Evolutionary conservation across 805 yeast species (phyloP), one percentile per base, ranked within the genome.

Genomic region (Candida taoyuanica): DNA sequence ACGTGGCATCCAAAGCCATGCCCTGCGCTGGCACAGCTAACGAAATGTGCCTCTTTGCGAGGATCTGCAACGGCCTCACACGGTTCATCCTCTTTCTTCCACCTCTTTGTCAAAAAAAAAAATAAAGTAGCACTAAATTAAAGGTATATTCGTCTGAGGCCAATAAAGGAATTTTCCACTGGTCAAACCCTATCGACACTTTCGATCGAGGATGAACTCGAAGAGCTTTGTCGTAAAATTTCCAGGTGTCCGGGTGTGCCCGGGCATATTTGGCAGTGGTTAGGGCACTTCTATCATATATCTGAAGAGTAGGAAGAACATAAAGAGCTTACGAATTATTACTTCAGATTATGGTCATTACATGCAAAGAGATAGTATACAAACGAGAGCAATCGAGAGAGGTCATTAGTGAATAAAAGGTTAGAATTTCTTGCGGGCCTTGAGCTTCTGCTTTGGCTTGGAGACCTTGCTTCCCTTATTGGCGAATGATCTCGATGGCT

Each of bases 341-440:
- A n/a, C n/a, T n/a, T n/a, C n/a, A n/a, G n/a, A n/a, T n/a, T n/a
- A n/a, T n/a, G n/a, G n/a, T n/a, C n/a, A n/a, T n/a, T n/a, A n/a
- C n/a, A n/a, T n/a, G n/a, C n/a, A n/a, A n/a, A n/a, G n/a, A n/a
- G n/a, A n/a, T n/a, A n/a, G n/a, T n/a, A n/a, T n/a, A n/a, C n/a
- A n/a, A 11, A 21, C 11, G 24, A 21, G 11, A 21, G 24, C 9
- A 21, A 11, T 21, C 7, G 24, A 21, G 7, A n/a, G 24, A 21
- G 24, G 24, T 21, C 24, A 21, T 25, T 25, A 9, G 15, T 25
- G 12, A 8, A 21, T 21, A 21, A 21, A 20, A n/a, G 6, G 19
- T 41, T 63, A 78, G 44, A 78, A 66, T 68, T 76, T 78, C 69
- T 73, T 78, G 51, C 71, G 73, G 17, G 82, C 71, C 31, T 47